These are phyloP conservation scores for Fusarium chlamydosporum DNA, from an alignment of 2,329 filamentous ascomycete genomes.

Conservation along the genomic window DNA sequence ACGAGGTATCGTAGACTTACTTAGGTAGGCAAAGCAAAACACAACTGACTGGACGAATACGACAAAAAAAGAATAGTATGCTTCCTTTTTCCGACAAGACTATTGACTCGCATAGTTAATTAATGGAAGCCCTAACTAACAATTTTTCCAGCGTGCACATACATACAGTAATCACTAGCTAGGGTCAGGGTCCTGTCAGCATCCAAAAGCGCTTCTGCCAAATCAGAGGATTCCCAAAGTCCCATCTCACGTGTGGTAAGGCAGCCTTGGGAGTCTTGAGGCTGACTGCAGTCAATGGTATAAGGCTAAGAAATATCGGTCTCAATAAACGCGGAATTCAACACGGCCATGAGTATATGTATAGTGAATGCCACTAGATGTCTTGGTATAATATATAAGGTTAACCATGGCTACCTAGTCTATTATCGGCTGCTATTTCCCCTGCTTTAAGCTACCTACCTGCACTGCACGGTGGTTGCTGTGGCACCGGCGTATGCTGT, in stretches of 20 bases:
- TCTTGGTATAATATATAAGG: conserved; percentile 4
- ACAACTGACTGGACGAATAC: background rate
- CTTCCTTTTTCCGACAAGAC: conserved; percentile 1
- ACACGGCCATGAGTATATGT: background rate
- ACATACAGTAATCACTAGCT: conserved; percentile 16
- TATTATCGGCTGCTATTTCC: conserved; percentile 2
- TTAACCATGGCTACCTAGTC: conserved; percentile 10
- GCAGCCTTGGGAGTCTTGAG: conserved; percentile 33
- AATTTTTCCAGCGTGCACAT: conserved; percentile 11
- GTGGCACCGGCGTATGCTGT: conserved; percentile 30
- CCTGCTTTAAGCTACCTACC: background rate
- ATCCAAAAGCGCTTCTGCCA: conserved; percentile 32
- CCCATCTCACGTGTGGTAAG: conserved; percentile 35
- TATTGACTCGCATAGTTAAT: background rate
- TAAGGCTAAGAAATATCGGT: background rate
- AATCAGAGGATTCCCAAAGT: conserved; percentile 29
- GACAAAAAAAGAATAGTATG: conserved; percentile 1
- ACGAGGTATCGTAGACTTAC: background rate
- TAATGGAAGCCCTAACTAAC: conserved; percentile 8
- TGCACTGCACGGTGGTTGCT: conserved; percentile 28
- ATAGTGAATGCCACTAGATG: background rate
- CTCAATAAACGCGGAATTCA: background rate
- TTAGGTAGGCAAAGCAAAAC: background rate
- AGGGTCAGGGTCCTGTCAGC: conserved; percentile 37
- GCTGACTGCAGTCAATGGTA: conserved; percentile 32